phyloP scores from a whole-genome alignment of 106 monocot species.

The Platanthera guangdongensis region DNA sequence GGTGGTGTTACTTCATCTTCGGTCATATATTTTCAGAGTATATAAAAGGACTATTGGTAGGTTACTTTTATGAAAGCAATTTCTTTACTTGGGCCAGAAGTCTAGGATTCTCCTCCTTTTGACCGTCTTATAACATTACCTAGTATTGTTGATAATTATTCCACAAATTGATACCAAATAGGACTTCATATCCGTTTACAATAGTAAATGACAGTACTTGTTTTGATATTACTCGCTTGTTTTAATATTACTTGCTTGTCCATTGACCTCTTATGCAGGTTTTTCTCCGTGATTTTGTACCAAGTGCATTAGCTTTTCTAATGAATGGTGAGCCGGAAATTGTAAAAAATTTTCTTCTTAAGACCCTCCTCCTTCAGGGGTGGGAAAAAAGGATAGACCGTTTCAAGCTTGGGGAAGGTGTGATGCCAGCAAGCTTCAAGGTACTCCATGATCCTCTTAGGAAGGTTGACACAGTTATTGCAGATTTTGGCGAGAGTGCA shows the following conservation, averaged over 20 bases:
- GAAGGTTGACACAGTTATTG: slow-evolving; percentile 56
- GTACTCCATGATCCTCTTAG: slow-evolving; percentile 64
- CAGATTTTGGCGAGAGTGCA: slow-evolving; percentile 93
- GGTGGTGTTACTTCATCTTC: neutral
- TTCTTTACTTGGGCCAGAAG: neutral
- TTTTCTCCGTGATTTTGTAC: slow-evolving; percentile 83
- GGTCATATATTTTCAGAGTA: neutral
- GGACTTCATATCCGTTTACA: no score
- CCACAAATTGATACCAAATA: neutral
- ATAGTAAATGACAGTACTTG: no score
- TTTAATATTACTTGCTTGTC: neutral
- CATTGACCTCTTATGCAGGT: slow-evolving; percentile 31
- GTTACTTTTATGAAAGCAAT: neutral
- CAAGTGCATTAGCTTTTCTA: slow-evolving; percentile 77
- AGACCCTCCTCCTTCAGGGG: slow-evolving; percentile 68
- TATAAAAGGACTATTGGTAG: neutral
- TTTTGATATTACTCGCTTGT: no score
- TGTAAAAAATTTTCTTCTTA: slow-evolving; percentile 73
- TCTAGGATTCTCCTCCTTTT: neutral
- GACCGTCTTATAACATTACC: neutral
- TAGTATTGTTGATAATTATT: neutral
- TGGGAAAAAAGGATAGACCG: slow-evolving; percentile 81
- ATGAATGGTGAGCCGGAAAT: slow-evolving; percentile 85
- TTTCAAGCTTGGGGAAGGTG: slow-evolving; percentile 87
- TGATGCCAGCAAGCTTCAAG: slow-evolving; percentile 91